Evolutionary conservation across 192 early-diverging fungal genomes (phyloP).

Genomic region (Umbelopsis isabellina): DNA sequence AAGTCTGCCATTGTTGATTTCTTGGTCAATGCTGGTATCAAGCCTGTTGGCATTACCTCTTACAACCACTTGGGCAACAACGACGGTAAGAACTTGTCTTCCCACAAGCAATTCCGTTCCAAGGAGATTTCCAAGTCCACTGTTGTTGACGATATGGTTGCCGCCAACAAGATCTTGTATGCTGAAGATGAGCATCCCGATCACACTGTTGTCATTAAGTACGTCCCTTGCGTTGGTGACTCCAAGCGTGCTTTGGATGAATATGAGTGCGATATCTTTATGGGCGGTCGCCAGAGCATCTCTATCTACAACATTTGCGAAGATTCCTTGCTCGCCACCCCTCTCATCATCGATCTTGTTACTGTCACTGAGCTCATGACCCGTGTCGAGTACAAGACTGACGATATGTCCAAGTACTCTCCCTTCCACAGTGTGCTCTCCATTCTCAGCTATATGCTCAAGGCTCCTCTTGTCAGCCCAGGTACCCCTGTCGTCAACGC

Average conservation of each 20-base stretch:
- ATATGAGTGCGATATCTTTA: slow-evolving; percentile 98
- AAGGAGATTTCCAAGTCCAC: slow-evolving; percentile 99
- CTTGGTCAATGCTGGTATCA: slow-evolving; percentile 98
- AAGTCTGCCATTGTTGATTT: slow-evolving; percentile 99
- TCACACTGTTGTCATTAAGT: slow-evolving; percentile 95
- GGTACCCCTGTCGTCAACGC: slow-evolving; percentile 97
- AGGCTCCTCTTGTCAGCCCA: slow-evolving; percentile 93
- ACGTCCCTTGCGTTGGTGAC: slow-evolving; percentile 95
- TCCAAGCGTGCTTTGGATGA: slow-evolving; percentile 98
- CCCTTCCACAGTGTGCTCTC: slow-evolving; percentile 96
- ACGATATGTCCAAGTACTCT: slow-evolving; percentile 71
- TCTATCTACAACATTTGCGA: slow-evolving; percentile 99
- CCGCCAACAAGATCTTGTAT: slow-evolving; percentile 92
- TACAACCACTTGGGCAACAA: slow-evolving; percentile 99
- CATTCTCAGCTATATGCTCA: slow-evolving; percentile 91
- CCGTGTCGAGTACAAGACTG: slow-evolving; percentile 89
- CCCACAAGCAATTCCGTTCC: slow-evolving; percentile 96
- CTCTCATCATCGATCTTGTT: slow-evolving; percentile 95
- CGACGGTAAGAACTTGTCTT: slow-evolving; percentile 97
- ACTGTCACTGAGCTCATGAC: slow-evolving; percentile 98
- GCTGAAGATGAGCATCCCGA: slow-evolving; percentile 71
- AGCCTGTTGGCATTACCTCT: slow-evolving; percentile 93
- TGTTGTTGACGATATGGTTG: slow-evolving; percentile 99
- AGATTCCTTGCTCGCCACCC: slow-evolving; percentile 96
- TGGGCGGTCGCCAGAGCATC: slow-evolving; percentile 96